Base-by-base conservation (phyloP, 345 rosid genomes). In the Clausena lansium region DNA sequence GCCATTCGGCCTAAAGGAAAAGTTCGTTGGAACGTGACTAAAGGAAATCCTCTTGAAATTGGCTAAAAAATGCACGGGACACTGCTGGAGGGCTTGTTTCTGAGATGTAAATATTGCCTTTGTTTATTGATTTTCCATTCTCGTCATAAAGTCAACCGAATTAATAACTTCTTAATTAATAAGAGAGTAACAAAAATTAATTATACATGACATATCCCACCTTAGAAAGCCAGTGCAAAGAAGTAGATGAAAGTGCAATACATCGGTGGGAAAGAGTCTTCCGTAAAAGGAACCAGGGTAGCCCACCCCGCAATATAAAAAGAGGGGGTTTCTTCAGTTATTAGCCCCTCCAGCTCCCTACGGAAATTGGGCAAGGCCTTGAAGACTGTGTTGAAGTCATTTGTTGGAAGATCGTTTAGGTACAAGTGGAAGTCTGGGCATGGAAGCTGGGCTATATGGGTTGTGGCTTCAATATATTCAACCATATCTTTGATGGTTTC, bases 221-320 rank as follows among this genome's bases (percentile, higher is more conserved):
- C 95, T 85, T 89, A 30, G 98, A 95, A 8, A 95, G 89, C 98
- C 98, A 93, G 90, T 95, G 98, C 79, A 93, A 81, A 68, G 95
- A 89, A 81, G 85, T 79, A 68, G 94, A 90, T 7, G 98, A 87
- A 95, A 91, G 87, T 95, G 97, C 79, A 95, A 64, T 76, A 79
- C 82, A 10, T 85, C 82, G 79, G 75, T 71, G 25, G 97, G 97
- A 78, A 95, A 91, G 63, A 93, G 81, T 64, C 97, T 88, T 70
- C 90, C 93, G 77, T 95, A 95, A 80, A 95, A 95, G 9, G 98
- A 91, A 41, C 97, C 97, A 62, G 98, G 91, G 57, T 67, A 83
- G 57, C n/a, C n/a, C n/a, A n/a, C n/a, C 80, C 91, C 13, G 84
- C 80, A 28, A 86, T 61, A 80, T 73, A 82, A 68, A 88, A 30